Conservation (phyloP, 257 asterid genomes). For the Apocynum venetum region DNA sequence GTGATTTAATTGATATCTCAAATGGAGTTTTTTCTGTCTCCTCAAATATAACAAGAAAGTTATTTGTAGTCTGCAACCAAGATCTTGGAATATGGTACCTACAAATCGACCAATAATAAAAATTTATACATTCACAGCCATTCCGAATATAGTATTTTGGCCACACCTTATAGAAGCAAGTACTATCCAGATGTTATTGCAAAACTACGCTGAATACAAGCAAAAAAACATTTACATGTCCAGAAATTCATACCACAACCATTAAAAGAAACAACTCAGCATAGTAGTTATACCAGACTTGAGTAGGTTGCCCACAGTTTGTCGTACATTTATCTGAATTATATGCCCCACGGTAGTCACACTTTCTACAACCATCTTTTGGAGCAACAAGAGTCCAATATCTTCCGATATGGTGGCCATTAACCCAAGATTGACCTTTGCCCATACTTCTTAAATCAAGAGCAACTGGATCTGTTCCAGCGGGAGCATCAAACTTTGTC, state of each 20-base stretch:
- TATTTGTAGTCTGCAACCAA: conserved; percentile 62
- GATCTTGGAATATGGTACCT: conserved; percentile 96
- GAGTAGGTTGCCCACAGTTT: conserved; percentile 82
- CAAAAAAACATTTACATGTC: background rate
- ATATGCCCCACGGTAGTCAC: conserved; percentile 82
- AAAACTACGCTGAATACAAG: background rate
- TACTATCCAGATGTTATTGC: background rate
- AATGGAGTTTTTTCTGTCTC: conserved; percentile 74
- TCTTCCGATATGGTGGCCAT: conserved; percentile 88
- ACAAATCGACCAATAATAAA: conserved; percentile 13
- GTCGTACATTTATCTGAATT: conserved; percentile 65
- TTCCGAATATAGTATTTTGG: background rate
- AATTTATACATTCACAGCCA: background rate
- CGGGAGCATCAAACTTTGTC: conserved; percentile 70
- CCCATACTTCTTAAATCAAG: conserved; percentile 75
- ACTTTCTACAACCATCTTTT: conserved; percentile 59
- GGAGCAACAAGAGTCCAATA: conserved; percentile 82
- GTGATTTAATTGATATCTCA: conserved; percentile 46
- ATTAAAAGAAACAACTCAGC: background rate
- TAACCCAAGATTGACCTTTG: conserved; percentile 91
- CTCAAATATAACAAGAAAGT: conserved; percentile 77
- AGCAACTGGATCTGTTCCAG: conserved; percentile 70
- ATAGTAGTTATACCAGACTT: conserved; percentile 54
- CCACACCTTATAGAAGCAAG: background rate
- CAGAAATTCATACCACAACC: background rate